These are phyloP conservation scores for Piedraia hortae DNA, from an alignment of 2,329 filamentous ascomycete genomes.

Conservation along the genomic window DNA sequence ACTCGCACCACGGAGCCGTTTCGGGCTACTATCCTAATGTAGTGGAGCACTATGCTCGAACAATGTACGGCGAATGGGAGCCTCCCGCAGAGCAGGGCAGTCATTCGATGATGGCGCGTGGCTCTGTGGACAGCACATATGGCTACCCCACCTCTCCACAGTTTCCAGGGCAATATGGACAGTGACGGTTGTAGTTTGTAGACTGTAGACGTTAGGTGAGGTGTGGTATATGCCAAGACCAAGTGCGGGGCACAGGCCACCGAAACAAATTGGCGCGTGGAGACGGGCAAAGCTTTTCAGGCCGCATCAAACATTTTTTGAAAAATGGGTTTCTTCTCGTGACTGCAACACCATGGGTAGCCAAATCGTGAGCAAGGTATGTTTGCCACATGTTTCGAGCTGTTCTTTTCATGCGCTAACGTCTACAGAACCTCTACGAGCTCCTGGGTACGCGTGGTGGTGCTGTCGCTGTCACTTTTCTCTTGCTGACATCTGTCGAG, in stretches of 20 bases:
- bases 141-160: too few species aligned
- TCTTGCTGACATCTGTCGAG: slow-evolving; percentile 15
- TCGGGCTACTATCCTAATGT: neutral
- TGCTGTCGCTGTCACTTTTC: slow-evolving; percentile 1
- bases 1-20: neutral
- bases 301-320: neutral
- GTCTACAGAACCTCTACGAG: slow-evolving; percentile 71
- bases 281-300: neutral
- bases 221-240: too few species aligned
- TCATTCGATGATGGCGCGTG: too few species aligned
- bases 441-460: slow-evolving; percentile 50
- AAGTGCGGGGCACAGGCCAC: too few species aligned
- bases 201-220: neutral
- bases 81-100: neutral
- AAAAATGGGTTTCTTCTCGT: slow-evolving; percentile 6
- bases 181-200: neutral
- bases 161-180: neutral
- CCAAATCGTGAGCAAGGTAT: slow-evolving; percentile 7
- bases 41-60: neutral
- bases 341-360: slow-evolving; percentile 5
- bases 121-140: too few species aligned
- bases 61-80: neutral
- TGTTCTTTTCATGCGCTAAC: neutral
- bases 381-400: too few species aligned
- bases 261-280: neutral